Conservation (phyloP, 2,329 filamentous ascomycete species). For the Penicillium polonicum region DNA sequence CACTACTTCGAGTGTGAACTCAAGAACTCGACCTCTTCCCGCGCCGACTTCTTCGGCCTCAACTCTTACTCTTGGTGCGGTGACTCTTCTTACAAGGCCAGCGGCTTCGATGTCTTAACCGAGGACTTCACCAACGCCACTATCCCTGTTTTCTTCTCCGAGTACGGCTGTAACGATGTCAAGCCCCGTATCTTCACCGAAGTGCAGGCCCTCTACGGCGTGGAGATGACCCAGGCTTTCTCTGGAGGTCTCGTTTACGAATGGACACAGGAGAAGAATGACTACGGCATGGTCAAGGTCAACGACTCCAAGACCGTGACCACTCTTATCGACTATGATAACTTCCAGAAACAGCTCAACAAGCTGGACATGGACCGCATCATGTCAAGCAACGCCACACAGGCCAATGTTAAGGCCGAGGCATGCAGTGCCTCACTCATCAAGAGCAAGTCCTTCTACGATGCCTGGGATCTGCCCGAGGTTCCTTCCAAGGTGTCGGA, state of each 20-base stretch:
- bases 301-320: slow-evolving; percentile 57
- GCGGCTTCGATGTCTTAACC: slow-evolving; percentile 58
- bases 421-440: slow-evolving; percentile 68
- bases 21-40: slow-evolving; percentile 50
- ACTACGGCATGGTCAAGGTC: slow-evolving; percentile 61
- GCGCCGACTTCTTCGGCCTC: slow-evolving; percentile 64
- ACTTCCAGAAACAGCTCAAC: slow-evolving; percentile 71
- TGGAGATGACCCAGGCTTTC: slow-evolving; percentile 58
- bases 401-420: slow-evolving; percentile 57
- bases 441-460: slow-evolving; percentile 63
- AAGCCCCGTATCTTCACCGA: slow-evolving; percentile 60
- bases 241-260: slow-evolving; percentile 58
- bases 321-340: slow-evolving; percentile 66
- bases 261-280: slow-evolving; percentile 49
- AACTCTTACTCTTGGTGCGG: slow-evolving; percentile 72
- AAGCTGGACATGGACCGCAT: slow-evolving; percentile 70
- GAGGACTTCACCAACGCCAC: slow-evolving; percentile 58
- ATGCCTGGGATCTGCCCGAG: slow-evolving; percentile 73
- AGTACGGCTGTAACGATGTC: slow-evolving; percentile 65
- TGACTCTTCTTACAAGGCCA: slow-evolving; percentile 53
- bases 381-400: slow-evolving; percentile 60
- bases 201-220: slow-evolving; percentile 59
- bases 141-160: slow-evolving; percentile 65
- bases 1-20: slow-evolving; percentile 61
- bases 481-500: slow-evolving; percentile 66